phyloP scores from a whole-genome alignment of 768 basidiomycete species.

The Mycena indigotica region DNA sequence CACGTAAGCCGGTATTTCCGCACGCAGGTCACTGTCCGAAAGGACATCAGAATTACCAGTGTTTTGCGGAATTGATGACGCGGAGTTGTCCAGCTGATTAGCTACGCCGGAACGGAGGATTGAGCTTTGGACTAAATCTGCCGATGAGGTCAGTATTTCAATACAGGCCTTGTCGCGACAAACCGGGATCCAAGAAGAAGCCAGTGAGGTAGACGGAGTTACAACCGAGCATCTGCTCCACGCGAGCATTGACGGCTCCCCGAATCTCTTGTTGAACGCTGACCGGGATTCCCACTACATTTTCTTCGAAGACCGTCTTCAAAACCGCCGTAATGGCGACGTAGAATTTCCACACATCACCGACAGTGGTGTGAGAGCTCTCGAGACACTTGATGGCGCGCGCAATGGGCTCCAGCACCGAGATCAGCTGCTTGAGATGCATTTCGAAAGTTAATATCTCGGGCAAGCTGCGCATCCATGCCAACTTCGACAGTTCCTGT shows the following conservation, averaged over 20 bases:
- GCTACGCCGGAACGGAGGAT: neutral
- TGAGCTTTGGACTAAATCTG: neutral
- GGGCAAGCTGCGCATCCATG: conserved; percentile 3
- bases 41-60: neutral
- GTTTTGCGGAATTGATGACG: neutral
- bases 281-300: neutral
- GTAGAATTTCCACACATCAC: conserved; percentile 30
- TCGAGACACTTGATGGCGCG: conserved; percentile 31
- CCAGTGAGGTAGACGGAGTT: conserved; percentile 22
- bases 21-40: neutral
- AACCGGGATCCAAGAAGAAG: conserved; percentile 30
- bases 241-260: conserved; percentile 20
- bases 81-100: neutral
- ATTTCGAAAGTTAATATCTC: conserved; percentile 1
- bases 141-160: neutral
- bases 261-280: conserved; percentile 14
- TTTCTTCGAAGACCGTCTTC: conserved; percentile 13
- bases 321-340: conserved; percentile 22
- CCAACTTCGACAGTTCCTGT: neutral
- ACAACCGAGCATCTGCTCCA: conserved; percentile 25
- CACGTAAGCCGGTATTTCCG: neutral
- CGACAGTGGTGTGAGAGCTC: conserved; percentile 20
- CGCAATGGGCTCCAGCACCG: conserved; percentile 19
- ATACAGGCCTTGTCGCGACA: neutral
- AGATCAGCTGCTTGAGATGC: conserved; percentile 5